These are phyloP conservation scores for barrel medic (Medicago truncatula) DNA, from an alignment of 306 rosid species.

Conservation along the genomic window DNA sequence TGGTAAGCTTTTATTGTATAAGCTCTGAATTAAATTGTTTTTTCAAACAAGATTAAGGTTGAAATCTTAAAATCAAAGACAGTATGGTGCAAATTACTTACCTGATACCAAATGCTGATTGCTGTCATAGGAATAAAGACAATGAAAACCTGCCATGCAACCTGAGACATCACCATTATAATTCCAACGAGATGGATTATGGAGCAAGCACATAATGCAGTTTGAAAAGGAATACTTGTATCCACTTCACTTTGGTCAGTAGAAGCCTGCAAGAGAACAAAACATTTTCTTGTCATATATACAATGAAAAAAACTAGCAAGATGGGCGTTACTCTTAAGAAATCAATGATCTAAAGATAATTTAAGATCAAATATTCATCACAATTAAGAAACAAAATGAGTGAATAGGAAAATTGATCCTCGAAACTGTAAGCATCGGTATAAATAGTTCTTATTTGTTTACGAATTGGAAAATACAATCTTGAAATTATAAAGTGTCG, in stretches of 20 bases:
- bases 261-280: constrained; percentile 62
- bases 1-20: too few species aligned
- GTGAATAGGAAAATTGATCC: too few species aligned
- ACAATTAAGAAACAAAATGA: too few species aligned
- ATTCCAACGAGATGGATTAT: constrained; percentile 39
- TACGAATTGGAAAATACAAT: too few species aligned
- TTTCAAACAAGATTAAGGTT: too few species aligned
- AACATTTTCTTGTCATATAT: background rate
- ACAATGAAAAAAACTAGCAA: background rate
- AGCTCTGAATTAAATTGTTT: too few species aligned
- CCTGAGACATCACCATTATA: constrained; percentile 47
- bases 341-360: too few species aligned
- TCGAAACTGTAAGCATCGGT: too few species aligned
- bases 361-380: too few species aligned
- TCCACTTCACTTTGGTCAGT: constrained; percentile 76
- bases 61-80: background rate
- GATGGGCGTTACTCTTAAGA: background rate
- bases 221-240: constrained; percentile 48
- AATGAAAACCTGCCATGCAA: constrained; percentile 51
- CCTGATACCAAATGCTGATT: constrained; percentile 48
- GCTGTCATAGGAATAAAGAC: constrained; percentile 50
- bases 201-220: constrained; percentile 5
- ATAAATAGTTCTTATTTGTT: too few species aligned
- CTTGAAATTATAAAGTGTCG: too few species aligned
- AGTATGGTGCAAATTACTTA: constrained; percentile 12